A percentile compares a stretch with the other conserved stretches of the same genome.
Evolutionary conservation across 495 filamentous ascomycete species (phyloP).

Genomic region (Xylaria bambusicola): DNA sequence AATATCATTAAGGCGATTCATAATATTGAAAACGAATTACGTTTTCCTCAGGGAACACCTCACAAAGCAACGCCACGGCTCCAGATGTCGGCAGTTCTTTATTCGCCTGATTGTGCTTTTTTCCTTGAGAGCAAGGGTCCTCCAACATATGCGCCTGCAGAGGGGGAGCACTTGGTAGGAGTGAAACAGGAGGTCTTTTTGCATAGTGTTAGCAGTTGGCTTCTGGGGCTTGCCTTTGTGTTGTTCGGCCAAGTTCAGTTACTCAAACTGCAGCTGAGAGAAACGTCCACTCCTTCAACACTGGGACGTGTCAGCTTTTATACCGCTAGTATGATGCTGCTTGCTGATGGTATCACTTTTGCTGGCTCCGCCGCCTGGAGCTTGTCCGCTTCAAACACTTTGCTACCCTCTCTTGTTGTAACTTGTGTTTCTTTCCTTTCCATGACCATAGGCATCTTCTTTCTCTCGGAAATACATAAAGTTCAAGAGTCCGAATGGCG

Average conservation of each 20-base stretch:
- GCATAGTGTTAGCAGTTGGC: slow-evolving; percentile 63
- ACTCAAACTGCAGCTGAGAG: slow-evolving; percentile 82
- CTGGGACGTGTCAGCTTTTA: slow-evolving; percentile 88
- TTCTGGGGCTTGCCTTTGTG: slow-evolving; percentile 65
- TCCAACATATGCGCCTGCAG: slow-evolving; percentile 64
- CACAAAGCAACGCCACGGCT: slow-evolving; percentile 67
- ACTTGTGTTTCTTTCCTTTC: slow-evolving; percentile 68
- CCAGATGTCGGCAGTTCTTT: slow-evolving; percentile 80
- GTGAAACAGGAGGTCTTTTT: slow-evolving; percentile 77
- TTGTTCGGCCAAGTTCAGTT: slow-evolving; percentile 72
- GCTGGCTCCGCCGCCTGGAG: slow-evolving; percentile 62
- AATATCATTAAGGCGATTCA: slow-evolving; percentile 52
- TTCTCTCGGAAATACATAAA: slow-evolving; percentile 84
- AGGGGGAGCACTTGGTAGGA: slow-evolving; percentile 70
- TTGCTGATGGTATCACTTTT: slow-evolving; percentile 76
- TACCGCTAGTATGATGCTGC: slow-evolving; percentile 79
- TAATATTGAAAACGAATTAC: slow-evolving; percentile 79
- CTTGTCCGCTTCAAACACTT: slow-evolving; percentile 61
- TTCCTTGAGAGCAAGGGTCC: slow-evolving; percentile 86
- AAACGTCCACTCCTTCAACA: slow-evolving; percentile 92
- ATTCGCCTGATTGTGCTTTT: slow-evolving; percentile 92
- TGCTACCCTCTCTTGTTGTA: slow-evolving; percentile 73
- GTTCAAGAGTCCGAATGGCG: slow-evolving; percentile 82
- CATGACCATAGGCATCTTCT: slow-evolving; percentile 71
- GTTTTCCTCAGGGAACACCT: slow-evolving; percentile 80